These are phyloP conservation scores for Agaricales sp. DNA, from an alignment of 1,284 basidiomycete genomes.

Conservation along the genomic window DNA sequence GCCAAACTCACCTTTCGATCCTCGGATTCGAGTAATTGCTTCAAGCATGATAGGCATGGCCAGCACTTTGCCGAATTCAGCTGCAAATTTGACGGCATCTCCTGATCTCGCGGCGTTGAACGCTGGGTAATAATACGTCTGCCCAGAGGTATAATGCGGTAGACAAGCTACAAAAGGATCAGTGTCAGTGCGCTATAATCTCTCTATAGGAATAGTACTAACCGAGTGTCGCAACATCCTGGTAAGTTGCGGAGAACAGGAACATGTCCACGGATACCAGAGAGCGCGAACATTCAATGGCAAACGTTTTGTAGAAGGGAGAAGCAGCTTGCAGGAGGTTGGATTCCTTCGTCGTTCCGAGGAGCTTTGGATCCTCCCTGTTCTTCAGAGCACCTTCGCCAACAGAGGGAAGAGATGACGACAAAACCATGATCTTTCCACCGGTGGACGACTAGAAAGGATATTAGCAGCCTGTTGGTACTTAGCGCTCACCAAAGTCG, in stretches of 20 bases:
- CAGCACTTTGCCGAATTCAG: slow-evolving; percentile 91
- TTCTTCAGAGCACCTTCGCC: slow-evolving; percentile 95
- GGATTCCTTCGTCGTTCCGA: slow-evolving; percentile 94
- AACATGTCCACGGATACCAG: slow-evolving; percentile 99
- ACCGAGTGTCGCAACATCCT: slow-evolving; percentile 92
- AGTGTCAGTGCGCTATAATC: slow-evolving; percentile 6
- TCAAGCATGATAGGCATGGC: slow-evolving; percentile 95
- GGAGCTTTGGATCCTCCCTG: slow-evolving; percentile 91
- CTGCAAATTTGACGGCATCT: slow-evolving; percentile 96
- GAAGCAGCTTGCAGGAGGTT: slow-evolving; percentile 81
- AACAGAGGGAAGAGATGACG: slow-evolving; percentile 78
- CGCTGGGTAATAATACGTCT: slow-evolving; percentile 98
- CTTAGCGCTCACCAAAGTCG: no score
- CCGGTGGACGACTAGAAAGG: slow-evolving; percentile 68
- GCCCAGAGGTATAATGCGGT: slow-evolving; percentile 95
- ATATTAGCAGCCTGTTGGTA: no score
- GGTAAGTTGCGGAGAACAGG: slow-evolving; percentile 88
- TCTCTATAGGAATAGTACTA: slow-evolving; percentile 12
- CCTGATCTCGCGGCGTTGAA: slow-evolving; percentile 93
- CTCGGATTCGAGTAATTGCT: slow-evolving; percentile 95
- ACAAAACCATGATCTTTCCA: slow-evolving; percentile 88
- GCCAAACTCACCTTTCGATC: slow-evolving; percentile 75
- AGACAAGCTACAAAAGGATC: slow-evolving; percentile 54
- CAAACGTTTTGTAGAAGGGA: slow-evolving; percentile 97
- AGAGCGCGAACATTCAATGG: slow-evolving; percentile 95